Percentiles rank a stretch among this genome's conserved stretches.
Evolutionary conservation across 345 rosid genomes (phyloP).

Genomic region (Eucalyptus pauciflora): DNA sequence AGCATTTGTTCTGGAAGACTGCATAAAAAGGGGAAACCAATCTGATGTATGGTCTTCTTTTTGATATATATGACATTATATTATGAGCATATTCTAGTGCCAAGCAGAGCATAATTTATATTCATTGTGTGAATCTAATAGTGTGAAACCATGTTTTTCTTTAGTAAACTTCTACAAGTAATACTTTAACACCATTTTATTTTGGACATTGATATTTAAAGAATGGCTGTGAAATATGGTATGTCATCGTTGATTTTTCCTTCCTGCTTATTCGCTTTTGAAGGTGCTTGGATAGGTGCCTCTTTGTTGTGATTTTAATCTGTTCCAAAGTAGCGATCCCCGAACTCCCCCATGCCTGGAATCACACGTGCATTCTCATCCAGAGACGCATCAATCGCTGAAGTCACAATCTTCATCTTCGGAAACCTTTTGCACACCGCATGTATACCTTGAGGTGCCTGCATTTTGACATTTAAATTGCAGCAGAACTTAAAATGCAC

Average conservation of each 20-base stretch:
- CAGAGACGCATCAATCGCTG: conserved; percentile 68
- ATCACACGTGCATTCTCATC: conserved; percentile 45
- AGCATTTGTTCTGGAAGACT: background rate
- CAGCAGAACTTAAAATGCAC: background rate
- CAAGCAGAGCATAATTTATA: background rate
- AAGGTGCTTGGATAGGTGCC: background rate
- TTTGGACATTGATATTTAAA: background rate
- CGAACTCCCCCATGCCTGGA: conserved; percentile 90
- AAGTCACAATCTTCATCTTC: conserved; percentile 74
- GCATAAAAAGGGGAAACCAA: background rate
- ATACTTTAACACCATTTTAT: background rate
- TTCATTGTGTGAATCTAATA: background rate
- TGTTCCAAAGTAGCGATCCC: conserved; percentile 86
- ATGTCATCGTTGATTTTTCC: background rate
- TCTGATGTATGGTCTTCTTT: background rate
- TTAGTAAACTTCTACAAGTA: background rate
- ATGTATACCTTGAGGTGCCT: conserved; percentile 92
- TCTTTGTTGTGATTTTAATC: background rate
- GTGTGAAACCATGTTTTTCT: background rate
- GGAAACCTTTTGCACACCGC: conserved; percentile 68
- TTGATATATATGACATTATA: background rate
- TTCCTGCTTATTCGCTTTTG: background rate
- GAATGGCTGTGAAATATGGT: background rate
- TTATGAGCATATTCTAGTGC: background rate
- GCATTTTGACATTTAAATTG: background rate